phyloP scores from a whole-genome alignment of 441 rosid species.

The Populus tomentosa region DNA sequence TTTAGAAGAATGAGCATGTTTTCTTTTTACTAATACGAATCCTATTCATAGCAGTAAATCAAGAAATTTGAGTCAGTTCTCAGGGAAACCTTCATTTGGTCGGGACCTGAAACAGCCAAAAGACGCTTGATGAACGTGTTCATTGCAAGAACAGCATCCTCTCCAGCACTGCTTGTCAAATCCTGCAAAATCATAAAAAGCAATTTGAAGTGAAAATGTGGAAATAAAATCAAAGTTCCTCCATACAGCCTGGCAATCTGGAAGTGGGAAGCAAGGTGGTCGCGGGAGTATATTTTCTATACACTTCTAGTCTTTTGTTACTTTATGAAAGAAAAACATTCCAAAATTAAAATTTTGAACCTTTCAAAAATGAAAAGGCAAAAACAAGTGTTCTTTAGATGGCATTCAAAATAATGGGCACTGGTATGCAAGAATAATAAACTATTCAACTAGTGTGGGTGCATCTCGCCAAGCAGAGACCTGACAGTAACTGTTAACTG shows the following conservation, averaged over 20 bases:
- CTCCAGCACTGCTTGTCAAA: constrained; percentile 91
- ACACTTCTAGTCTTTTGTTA: background rate
- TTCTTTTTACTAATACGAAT: background rate
- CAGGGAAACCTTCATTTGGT: constrained; percentile 76
- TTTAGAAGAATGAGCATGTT: background rate
- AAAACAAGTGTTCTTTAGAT: background rate
- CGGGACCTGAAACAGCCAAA: constrained; percentile 74
- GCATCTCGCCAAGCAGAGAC: background rate
- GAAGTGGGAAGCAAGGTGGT: background rate
- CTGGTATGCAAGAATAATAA: background rate
- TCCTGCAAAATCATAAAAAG: constrained; percentile 44
- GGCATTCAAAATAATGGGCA: background rate
- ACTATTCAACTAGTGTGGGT: background rate
- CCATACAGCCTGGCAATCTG: background rate
- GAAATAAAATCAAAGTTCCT: background rate
- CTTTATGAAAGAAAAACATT: background rate
- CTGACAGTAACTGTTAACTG: background rate
- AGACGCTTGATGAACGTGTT: constrained; percentile 90
- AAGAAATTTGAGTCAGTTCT: background rate
- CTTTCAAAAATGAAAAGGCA: background rate
- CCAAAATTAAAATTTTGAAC: background rate
- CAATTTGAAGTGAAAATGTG: constrained; percentile 4
- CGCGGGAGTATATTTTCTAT: background rate
- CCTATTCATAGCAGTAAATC: background rate
- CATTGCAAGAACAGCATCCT: constrained; percentile 90